These are phyloP conservation scores for Cubamyces sp. DNA, from an alignment of 768 basidiomycete genomes.

Conservation along the genomic window DNA sequence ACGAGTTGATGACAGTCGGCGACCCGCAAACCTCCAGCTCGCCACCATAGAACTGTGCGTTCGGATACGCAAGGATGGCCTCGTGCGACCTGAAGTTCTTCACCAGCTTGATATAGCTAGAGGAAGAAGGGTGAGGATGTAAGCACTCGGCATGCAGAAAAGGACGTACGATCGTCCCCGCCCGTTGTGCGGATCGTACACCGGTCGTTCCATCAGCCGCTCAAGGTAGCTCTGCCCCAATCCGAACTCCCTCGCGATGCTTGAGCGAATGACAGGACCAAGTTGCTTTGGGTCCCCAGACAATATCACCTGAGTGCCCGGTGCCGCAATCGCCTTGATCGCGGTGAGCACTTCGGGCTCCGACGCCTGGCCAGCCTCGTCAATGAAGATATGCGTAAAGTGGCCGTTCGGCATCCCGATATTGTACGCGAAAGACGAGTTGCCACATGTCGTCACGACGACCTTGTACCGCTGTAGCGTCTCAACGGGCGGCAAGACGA, in stretches of 20 bases:
- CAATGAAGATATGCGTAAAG: constrained; percentile 70
- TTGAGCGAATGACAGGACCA: constrained; percentile 67
- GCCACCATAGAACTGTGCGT: constrained; percentile 45
- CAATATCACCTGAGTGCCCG: constrained; percentile 58
- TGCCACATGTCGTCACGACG: constrained; percentile 68
- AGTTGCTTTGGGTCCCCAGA: constrained; percentile 76
- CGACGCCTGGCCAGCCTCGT: constrained; percentile 75
- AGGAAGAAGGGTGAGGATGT: neutral
- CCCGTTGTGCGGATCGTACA: constrained; percentile 34
- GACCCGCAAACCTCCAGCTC: constrained; percentile 38
- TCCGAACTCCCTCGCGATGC: constrained; percentile 57
- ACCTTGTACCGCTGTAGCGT: constrained; percentile 50
- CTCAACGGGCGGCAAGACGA: constrained; percentile 46
- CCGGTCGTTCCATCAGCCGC: constrained; percentile 42
- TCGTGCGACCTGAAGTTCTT: constrained; percentile 64
- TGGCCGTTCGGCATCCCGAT: constrained; percentile 64
- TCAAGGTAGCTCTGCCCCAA: constrained; percentile 65
- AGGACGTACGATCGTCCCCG: constrained; percentile 38
- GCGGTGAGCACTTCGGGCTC: constrained; percentile 69
- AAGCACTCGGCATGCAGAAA: neutral
- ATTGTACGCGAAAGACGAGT: constrained; percentile 57
- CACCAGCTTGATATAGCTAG: constrained; percentile 38
- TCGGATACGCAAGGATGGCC: constrained; percentile 58
- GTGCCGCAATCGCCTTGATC: constrained; percentile 61
- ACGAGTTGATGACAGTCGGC: constrained; percentile 30